phyloP scores from a whole-genome alignment of 345 rosid genomes.

The Rhizophora mangle region DNA sequence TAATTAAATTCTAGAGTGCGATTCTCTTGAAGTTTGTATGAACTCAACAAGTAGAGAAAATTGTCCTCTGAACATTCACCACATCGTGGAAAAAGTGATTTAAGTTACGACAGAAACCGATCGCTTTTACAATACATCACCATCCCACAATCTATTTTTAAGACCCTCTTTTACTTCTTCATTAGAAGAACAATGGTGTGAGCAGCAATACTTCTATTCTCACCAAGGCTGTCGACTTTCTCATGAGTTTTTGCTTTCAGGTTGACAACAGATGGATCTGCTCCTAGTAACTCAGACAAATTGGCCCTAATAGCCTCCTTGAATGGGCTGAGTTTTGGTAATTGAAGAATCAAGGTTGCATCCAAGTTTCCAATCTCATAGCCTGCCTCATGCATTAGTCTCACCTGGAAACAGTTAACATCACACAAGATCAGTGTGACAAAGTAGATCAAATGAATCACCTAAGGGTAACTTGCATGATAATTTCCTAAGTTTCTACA shows the following conservation, averaged over 20 bases:
- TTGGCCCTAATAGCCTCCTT: constrained; percentile 69
- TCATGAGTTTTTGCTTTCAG: constrained; percentile 88
- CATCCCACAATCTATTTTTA: background rate
- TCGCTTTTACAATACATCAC: too few species aligned
- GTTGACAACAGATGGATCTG: constrained; percentile 71
- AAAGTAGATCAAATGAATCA: background rate
- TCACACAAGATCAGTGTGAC: background rate
- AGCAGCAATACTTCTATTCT: constrained; percentile 91
- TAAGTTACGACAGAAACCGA: too few species aligned
- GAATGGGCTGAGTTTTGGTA: constrained; percentile 85
- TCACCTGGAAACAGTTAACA: constrained; percentile 41
- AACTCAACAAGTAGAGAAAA: too few species aligned
- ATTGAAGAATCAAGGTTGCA: constrained; percentile 81
- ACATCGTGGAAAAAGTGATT: too few species aligned
- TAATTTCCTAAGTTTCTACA: background rate
- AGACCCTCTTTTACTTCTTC: constrained; percentile 44
- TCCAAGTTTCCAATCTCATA: constrained; percentile 93
- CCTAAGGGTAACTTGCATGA: background rate
- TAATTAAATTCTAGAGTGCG: too few species aligned
- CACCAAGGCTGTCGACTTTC: constrained; percentile 93
- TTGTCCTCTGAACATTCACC: too few species aligned
- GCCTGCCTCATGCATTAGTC: constrained; percentile 85
- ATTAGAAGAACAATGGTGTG: constrained; percentile 83
- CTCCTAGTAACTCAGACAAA: constrained; percentile 71
- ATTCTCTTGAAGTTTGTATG: too few species aligned